These are phyloP conservation scores for Aurantiochytrium sp. DNA, from an alignment of 108 stramenopile genomes.

Conservation along the genomic window DNA sequence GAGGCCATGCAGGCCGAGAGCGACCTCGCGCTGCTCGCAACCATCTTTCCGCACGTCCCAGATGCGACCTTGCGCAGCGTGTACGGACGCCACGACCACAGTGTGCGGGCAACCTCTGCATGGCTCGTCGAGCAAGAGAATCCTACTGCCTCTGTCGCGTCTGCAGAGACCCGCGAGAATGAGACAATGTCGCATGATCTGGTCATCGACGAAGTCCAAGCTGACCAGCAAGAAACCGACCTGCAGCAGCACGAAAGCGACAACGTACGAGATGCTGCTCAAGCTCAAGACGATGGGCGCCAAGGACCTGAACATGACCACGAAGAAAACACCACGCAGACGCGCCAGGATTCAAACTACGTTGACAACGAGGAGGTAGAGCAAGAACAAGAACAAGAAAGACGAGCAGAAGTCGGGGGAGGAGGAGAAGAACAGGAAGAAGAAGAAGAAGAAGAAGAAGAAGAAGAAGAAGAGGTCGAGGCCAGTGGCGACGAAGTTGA, in stretches of 20 bases:
- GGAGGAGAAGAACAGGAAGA: too few species aligned
- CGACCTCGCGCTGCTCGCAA: background rate
- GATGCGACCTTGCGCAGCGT: background rate
- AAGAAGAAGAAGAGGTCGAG: background rate
- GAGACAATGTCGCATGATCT: too few species aligned
- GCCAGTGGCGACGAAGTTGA: background rate
- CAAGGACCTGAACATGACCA: background rate
- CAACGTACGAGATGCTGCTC: background rate
- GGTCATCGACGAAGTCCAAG: background rate
- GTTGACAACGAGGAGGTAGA: too few species aligned
- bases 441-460: background rate
- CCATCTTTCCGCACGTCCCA: background rate
- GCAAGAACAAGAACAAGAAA: too few species aligned
- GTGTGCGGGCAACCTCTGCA: background rate
- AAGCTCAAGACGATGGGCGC: background rate
- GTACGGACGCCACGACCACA: background rate
- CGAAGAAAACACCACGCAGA: background rate
- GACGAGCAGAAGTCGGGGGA: too few species aligned
- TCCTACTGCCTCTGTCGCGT: too few species aligned
- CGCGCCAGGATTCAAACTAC: too few species aligned
- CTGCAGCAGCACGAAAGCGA: background rate
- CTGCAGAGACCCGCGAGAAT: too few species aligned
- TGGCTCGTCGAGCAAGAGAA: background rate
- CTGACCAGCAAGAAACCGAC: background rate
- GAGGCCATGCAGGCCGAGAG: background rate